Conservation (phyloP, 805 yeast species). For the Candida verbasci region DNA sequence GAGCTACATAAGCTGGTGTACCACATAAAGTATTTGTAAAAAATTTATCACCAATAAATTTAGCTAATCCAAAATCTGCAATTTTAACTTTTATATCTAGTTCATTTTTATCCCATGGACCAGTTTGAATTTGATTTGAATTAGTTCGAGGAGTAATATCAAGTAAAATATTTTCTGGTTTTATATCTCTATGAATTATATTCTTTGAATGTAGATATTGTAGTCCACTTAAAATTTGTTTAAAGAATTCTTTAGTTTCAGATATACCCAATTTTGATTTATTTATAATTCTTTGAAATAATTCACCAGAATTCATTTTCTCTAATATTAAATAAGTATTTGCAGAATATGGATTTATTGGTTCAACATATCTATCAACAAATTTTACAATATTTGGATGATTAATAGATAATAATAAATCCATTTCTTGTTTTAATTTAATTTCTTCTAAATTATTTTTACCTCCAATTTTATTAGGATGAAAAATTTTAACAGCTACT, state of each 20-base stretch:
- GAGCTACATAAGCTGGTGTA: conserved; percentile 85
- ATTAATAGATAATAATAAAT: conserved; percentile 56
- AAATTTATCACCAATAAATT: conserved; percentile 64
- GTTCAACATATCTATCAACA: conserved; percentile 53
- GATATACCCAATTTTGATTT: conserved; percentile 58
- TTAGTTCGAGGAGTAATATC: conserved; percentile 45
- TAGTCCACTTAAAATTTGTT: conserved; percentile 40
- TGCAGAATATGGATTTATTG: conserved; percentile 45
- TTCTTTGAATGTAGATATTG: conserved; percentile 34
- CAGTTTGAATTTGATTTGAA: conserved; percentile 28
- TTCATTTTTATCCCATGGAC: conserved; percentile 61
- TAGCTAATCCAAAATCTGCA: conserved; percentile 78
- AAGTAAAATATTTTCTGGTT: too few relatives aligned
- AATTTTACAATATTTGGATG: conserved; percentile 71
- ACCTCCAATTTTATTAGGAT: conserved; percentile 39
- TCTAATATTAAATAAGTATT: conserved; percentile 65
- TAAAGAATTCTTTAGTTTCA: conserved; percentile 58
- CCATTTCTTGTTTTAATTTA: conserved; percentile 60
- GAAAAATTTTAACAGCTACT: conserved; percentile 74
- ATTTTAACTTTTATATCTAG: conserved; percentile 64
- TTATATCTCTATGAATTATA: too few relatives aligned
- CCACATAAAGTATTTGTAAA: conserved; percentile 81
- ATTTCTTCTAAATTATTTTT: conserved; percentile 34
- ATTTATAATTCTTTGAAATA: conserved; percentile 65
- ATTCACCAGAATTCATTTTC: conserved; percentile 70